A percentile compares a stretch with the other conserved stretches of the same genome.
phyloP scores from a whole-genome alignment of 1,139 yeast species.

The Magnusiomyces paraingens region DNA sequence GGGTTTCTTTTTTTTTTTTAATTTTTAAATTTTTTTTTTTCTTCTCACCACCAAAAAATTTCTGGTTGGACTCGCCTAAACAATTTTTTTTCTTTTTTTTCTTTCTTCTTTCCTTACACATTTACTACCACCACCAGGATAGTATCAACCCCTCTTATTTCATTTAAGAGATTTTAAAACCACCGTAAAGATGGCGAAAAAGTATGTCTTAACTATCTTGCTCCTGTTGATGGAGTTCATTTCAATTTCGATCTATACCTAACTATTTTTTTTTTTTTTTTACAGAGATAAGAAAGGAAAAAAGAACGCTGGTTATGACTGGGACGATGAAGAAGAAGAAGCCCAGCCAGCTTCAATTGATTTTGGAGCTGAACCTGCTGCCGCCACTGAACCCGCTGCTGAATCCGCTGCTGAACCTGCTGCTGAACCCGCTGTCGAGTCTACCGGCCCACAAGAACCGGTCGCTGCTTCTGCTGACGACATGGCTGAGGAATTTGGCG shows the following conservation, averaged over 20 bases:
- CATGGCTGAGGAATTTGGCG: constrained; percentile 43
- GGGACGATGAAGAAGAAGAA: constrained; percentile 77
- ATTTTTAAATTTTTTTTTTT: neutral
- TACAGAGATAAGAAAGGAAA: constrained; percentile 40
- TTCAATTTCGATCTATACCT: neutral
- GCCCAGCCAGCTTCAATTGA: constrained; percentile 50
- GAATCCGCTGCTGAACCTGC: constrained; percentile 17
- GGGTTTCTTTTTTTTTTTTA: neutral
- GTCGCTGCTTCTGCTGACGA: constrained; percentile 37
- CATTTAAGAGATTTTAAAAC: neutral
- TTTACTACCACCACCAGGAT: neutral
- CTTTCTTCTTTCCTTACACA: neutral
- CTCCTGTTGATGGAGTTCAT: neutral
- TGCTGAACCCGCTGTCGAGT: constrained; percentile 7
- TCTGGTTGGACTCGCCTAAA: neutral
- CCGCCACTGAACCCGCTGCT: neutral
- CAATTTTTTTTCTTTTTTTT: neutral
- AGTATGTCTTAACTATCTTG: neutral
- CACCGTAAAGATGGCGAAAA: neutral
- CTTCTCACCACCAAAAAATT: neutral
- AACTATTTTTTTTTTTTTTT: neutral
- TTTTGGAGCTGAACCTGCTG: constrained; percentile 35
- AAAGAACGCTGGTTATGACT: constrained; percentile 58
- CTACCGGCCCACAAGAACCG: constrained; percentile 27
- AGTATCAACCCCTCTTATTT: neutral